Evolutionary conservation across 306 rosid genomes (phyloP).

Genomic region (Vigna reflexopilosa): DNA sequence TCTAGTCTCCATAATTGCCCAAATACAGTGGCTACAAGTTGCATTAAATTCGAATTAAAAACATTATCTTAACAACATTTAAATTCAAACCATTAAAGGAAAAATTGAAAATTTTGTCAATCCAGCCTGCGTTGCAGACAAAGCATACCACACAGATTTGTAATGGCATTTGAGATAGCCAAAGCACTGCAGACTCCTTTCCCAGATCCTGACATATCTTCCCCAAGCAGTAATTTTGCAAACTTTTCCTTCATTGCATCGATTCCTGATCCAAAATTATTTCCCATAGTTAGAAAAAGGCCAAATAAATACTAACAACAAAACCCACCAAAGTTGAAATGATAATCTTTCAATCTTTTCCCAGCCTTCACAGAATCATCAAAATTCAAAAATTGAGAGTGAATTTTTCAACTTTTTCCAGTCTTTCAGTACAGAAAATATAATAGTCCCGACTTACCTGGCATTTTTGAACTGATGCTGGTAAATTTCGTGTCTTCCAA

Average conservation of each 20-base stretch:
- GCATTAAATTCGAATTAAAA: conserved; percentile 13
- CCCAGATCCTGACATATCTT: conserved; percentile 97
- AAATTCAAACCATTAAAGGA: conserved; percentile 14
- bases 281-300: conserved; percentile 23
- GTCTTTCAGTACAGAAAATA: background rate
- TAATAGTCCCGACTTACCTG: conserved; percentile 56
- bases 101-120: background rate
- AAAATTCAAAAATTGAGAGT: background rate
- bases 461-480: conserved; percentile 56
- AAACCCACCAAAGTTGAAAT: background rate
- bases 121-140: conserved; percentile 14
- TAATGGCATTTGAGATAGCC: conserved; percentile 90
- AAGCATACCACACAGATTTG: conserved; percentile 83
- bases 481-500: conserved; percentile 50
- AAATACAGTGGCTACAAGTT: conserved; percentile 73
- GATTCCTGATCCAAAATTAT: conserved; percentile 50
- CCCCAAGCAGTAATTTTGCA: conserved; percentile 89
- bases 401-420: too few relatives aligned
- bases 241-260: conserved; percentile 91
- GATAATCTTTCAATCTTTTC: background rate
- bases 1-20: conserved; percentile 95
- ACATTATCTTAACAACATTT: background rate
- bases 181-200: conserved; percentile 93
- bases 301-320: conserved; percentile 31
- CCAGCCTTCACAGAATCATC: background rate